phyloP scores from a whole-genome alignment of 2,329 filamentous ascomycete genomes.

The Keithomyces neogunnii region DNA sequence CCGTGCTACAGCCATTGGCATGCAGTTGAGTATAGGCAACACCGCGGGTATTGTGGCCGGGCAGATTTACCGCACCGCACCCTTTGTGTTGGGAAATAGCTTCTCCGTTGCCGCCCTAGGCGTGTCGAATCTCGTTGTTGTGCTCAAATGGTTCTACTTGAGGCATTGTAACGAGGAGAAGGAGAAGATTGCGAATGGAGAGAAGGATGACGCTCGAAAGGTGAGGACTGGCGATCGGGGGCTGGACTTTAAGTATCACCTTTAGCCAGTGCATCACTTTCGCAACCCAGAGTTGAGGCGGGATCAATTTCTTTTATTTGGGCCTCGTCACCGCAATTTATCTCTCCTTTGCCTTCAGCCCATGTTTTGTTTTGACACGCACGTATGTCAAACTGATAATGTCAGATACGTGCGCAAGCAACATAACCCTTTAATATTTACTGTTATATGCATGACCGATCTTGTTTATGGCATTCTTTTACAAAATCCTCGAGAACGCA shows the following conservation, averaged over 20 bases:
- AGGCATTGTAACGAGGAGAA: constrained; percentile 32
- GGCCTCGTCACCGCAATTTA: neutral
- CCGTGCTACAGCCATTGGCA: constrained; percentile 36
- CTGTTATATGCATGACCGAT: too few species aligned
- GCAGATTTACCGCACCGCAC: constrained; percentile 25
- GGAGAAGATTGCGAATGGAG: constrained; percentile 25
- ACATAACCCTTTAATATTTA: too few species aligned
- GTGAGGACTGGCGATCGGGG: constrained; percentile 37
- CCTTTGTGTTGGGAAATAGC: constrained; percentile 22
- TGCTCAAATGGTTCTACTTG: constrained; percentile 33
- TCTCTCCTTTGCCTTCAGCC: too few species aligned
- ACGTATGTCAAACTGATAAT: too few species aligned
- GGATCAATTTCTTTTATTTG: neutral
- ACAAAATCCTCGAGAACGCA: too few species aligned
- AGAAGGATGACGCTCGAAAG: constrained; percentile 33
- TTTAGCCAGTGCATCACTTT: constrained; percentile 9
- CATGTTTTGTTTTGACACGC: too few species aligned
- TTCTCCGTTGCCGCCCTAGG: constrained; percentile 19
- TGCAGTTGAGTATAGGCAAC: constrained; percentile 37
- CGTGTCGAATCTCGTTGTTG: constrained; percentile 27
- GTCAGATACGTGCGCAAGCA: too few species aligned
- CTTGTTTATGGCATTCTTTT: too few species aligned
- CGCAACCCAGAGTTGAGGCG: too few species aligned
- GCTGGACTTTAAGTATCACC: constrained; percentile 39
- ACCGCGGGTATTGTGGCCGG: constrained; percentile 34